Conservation (phyloP, 441 rosid genomes). For the Euphorbia celastroides region DNA sequence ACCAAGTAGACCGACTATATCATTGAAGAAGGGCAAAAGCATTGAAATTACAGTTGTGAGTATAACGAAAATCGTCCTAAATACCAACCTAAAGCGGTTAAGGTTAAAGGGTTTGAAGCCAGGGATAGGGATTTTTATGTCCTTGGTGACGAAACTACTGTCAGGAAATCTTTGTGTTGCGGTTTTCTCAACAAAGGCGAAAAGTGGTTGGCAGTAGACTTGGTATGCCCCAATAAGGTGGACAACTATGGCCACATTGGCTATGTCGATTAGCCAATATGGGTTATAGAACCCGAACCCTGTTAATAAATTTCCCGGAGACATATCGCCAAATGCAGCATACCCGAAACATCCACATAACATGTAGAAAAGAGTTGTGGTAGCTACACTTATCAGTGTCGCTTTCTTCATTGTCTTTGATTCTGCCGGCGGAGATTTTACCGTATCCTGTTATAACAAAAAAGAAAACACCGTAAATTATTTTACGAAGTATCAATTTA, state of each 20-base stretch:
- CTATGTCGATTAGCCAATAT: constrained; percentile 82
- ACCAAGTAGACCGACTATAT: constrained; percentile 68
- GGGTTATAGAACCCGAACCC: constrained; percentile 83
- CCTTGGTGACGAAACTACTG: constrained; percentile 46
- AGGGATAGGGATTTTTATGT: constrained; percentile 39
- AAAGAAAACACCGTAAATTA: neutral
- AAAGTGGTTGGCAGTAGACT: constrained; percentile 77
- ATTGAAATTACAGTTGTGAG: constrained; percentile 60
- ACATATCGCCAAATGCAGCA: constrained; percentile 72
- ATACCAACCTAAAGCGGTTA: constrained; percentile 62
- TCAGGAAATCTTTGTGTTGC: constrained; percentile 43
- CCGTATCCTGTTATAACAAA: constrained; percentile 44
- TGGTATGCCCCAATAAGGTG: constrained; percentile 89
- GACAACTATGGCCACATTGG: constrained; percentile 71
- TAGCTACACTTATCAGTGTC: constrained; percentile 43
- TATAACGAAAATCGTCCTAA: constrained; percentile 72
- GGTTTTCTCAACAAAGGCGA: constrained; percentile 58
- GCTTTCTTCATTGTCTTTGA: constrained; percentile 74
- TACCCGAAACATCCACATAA: constrained; percentile 84
- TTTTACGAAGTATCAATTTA: too few species aligned
- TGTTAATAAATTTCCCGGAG: constrained; percentile 74
- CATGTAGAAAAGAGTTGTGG: constrained; percentile 77
- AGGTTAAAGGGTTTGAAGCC: constrained; percentile 36
- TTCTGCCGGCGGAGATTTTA: constrained; percentile 77
- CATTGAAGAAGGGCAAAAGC: constrained; percentile 84